These are phyloP conservation scores for Urochloa ruziziensis DNA, from an alignment of 176 grass and related monocot genomes.

Conservation along the genomic window DNA sequence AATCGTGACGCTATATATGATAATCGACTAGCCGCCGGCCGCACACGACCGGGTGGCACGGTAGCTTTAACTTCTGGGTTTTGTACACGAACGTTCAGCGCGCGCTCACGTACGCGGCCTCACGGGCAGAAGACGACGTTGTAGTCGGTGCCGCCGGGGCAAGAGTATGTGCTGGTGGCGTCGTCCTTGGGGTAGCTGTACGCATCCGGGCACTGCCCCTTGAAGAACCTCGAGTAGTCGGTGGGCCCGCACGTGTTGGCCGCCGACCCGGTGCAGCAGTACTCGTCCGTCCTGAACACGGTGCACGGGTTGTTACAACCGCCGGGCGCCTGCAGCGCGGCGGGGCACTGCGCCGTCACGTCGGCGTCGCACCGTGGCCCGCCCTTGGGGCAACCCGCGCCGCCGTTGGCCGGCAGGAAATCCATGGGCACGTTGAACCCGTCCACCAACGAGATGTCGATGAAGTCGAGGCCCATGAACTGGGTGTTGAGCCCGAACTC, in stretches of 20 bases:
- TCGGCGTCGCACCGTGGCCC: slow-evolving; percentile 19
- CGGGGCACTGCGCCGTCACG: slow-evolving; percentile 38
- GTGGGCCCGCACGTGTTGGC: slow-evolving; percentile 21
- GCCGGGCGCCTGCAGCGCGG: background rate
- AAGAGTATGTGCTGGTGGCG: slow-evolving; percentile 28
- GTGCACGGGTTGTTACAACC: slow-evolving; percentile 52
- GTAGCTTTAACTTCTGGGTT: too few relatives aligned
- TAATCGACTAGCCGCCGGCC: too few relatives aligned
- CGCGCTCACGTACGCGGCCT: too few relatives aligned
- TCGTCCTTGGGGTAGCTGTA: slow-evolving; percentile 52
- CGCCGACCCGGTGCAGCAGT: slow-evolving; percentile 38
- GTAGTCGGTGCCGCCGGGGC: slow-evolving; percentile 45
- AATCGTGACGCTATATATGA: too few relatives aligned
- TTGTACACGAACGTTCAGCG: too few relatives aligned
- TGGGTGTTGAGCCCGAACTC: slow-evolving; percentile 54
- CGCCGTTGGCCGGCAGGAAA: slow-evolving; percentile 36
- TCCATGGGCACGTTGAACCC: slow-evolving; percentile 71
- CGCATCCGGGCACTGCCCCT: slow-evolving; percentile 39
- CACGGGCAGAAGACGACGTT: slow-evolving; percentile 50
- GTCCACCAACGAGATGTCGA: slow-evolving; percentile 59
- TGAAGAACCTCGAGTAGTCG: slow-evolving; percentile 46
- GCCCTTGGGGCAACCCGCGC: slow-evolving; percentile 34
- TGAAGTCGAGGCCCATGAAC: slow-evolving; percentile 15
- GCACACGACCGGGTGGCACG: too few relatives aligned
- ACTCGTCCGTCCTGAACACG: slow-evolving; percentile 32